phyloP scores from a whole-genome alignment of 2,329 filamentous ascomycete species.

The Diaporthe destruens region DNA sequence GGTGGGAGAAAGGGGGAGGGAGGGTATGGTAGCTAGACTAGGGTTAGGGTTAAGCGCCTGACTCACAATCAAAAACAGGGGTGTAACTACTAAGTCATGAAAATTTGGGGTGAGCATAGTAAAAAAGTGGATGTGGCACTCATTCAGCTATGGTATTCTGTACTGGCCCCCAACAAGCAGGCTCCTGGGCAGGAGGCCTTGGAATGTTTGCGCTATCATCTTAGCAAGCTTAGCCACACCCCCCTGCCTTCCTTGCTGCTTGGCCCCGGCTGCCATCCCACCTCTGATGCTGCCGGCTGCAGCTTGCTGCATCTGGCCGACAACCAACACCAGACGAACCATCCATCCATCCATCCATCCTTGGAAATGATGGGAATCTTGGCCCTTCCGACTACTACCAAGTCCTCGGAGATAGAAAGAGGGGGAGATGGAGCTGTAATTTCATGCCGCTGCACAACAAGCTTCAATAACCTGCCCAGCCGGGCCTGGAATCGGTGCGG shows the following conservation, averaged over 20 bases:
- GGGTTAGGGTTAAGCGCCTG: too few relatives aligned
- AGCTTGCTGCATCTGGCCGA: slow-evolving; percentile 9
- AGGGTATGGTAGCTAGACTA: too few relatives aligned
- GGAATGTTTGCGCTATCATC: too few relatives aligned
- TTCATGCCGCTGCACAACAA: slow-evolving; percentile 18
- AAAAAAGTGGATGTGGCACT: too few relatives aligned
- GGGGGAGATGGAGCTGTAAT: slow-evolving; percentile 17
- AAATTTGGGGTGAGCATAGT: too few relatives aligned
- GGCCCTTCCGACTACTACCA: background rate
- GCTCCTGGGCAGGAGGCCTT: too few relatives aligned
- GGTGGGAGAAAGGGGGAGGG: too few relatives aligned
- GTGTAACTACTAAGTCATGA: too few relatives aligned
- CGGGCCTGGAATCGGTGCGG: background rate
- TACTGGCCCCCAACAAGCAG: too few relatives aligned
- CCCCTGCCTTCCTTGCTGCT: slow-evolving; percentile 8
- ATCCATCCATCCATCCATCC: background rate
- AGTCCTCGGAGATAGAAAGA: slow-evolving; percentile 18
- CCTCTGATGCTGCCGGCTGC: background rate
- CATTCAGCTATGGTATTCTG: too few relatives aligned
- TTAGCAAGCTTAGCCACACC: too few relatives aligned
- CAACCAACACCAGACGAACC: slow-evolving; percentile 27
- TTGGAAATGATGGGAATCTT: slow-evolving; percentile 1
- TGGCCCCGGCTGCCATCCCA: slow-evolving; percentile 14
- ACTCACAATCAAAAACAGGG: too few relatives aligned
- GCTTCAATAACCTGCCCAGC: background rate